phyloP scores from a whole-genome alignment of 1,284 basidiomycete genomes.

The Leccinum fuscescens region DNA sequence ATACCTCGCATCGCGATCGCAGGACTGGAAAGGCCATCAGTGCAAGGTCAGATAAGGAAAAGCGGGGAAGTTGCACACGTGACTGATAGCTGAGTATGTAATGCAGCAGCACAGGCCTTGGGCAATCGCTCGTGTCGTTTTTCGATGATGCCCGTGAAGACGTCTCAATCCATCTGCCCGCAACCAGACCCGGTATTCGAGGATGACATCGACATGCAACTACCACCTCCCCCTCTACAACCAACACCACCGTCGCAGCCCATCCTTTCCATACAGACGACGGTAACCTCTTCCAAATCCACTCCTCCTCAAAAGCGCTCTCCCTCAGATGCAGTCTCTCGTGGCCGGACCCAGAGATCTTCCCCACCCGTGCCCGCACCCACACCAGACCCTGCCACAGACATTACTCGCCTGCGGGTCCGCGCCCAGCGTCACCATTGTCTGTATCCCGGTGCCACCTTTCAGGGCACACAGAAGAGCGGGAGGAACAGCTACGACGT shows the following conservation, averaged over 20 bases:
- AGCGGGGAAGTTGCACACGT: constrained; percentile 9
- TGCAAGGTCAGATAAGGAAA: neutral
- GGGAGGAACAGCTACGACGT: constrained; percentile 86
- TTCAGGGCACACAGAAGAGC: constrained; percentile 80
- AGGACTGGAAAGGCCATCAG: neutral
- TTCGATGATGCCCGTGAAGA: constrained; percentile 26
- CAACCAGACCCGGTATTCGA: constrained; percentile 27
- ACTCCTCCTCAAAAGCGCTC: constrained; percentile 12
- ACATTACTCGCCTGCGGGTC: constrained; percentile 74
- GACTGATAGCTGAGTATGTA: constrained; percentile 15
- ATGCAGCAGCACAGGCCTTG: constrained; percentile 5
- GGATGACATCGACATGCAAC: constrained; percentile 34
- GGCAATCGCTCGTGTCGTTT: constrained; percentile 10
- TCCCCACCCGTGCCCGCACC: neutral
- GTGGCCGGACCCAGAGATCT: constrained; percentile 10
- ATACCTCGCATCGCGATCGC: constrained; percentile 3
- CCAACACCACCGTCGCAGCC: constrained; percentile 9
- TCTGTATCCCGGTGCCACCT: constrained; percentile 76
- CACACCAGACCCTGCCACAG: constrained; percentile 56
- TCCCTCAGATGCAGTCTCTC: constrained; percentile 8
- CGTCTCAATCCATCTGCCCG: constrained; percentile 19
- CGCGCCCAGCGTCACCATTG: constrained; percentile 76
- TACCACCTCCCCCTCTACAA: constrained; percentile 1
- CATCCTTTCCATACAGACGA: constrained; percentile 13
- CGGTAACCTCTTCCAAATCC: constrained; percentile 11